Evolutionary conservation across 2,329 filamentous ascomycete genomes (phyloP), one percentile per base, ranked within the genome.

Genomic region (Sporothrix humicola): DNA sequence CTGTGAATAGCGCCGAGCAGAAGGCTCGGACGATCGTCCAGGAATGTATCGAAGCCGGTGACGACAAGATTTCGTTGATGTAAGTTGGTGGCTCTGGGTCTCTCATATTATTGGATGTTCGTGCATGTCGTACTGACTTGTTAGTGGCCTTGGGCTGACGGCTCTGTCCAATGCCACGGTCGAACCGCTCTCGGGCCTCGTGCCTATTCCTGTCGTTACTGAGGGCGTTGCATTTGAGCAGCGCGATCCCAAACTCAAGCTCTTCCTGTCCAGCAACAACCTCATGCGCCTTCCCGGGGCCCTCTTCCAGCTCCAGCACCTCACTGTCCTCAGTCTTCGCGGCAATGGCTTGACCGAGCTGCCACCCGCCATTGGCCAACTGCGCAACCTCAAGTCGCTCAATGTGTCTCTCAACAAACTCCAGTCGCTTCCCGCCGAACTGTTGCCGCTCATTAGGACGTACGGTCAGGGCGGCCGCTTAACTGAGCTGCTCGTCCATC

Each of bases 321-420:
- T 93, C 44, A 90, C 88, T 0, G 87, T 90, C 17, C 85, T 94
- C 13, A 92, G 87, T 77, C 83, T 94, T 17, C 88, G 92, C 50
- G 87, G 85, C 74, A 93, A 93, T 77, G 80, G 84, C 31, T 84
- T 94, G 15, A 82, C 81, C 0, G 87, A 91, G 77, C 81, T 94
- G 2, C 89, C 92, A 0, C 83, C 88, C 0, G 83, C 85, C 3
- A 88, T 93, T 68, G 83, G 83, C 26, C 86, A 87, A 46, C 83
- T 93, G 7, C 79, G 79, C 4, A 89, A 89, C 73, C 84, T 94
- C 3, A 82, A 83, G 69, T 85, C 89, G 69, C 85, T 94, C 54
- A 93, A 93, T 76, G 77, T 94, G 9, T 88, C 90, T 0, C 87
- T 91, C 71, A 93, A 93, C 75, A 81, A 82, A 5, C 82, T 94